Conservation (phyloP, 768 basidiomycete genomes). For the Porpolomopsis calyptriformis region DNA sequence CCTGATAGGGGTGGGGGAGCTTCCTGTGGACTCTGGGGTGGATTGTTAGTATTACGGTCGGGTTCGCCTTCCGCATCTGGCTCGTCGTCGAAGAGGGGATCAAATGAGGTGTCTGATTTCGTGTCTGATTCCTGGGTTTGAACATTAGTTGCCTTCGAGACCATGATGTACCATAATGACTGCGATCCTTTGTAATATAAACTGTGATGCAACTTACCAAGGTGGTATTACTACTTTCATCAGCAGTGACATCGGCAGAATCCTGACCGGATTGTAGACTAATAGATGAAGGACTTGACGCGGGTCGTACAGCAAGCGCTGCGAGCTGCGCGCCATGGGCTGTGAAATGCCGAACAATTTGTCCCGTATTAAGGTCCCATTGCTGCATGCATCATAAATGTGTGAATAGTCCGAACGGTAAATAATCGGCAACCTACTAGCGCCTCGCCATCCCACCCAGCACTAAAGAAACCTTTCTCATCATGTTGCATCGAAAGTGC, state of each 20-base stretch:
- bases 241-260: constrained; percentile 3
- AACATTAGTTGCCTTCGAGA: constrained; percentile 9
- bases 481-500: constrained; percentile 71
- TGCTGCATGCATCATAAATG: constrained; percentile 42
- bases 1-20: constrained; percentile 8
- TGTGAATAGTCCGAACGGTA: constrained; percentile 5
- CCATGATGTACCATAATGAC: not conserved
- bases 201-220: constrained; percentile 12
- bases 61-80: constrained; percentile 49
- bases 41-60: constrained; percentile 11
- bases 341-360: constrained; percentile 62
- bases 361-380: constrained; percentile 96
- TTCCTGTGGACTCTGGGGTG: not conserved
- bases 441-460: constrained; percentile 89
- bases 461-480: constrained; percentile 81
- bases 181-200: not conserved
- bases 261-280: constrained; percentile 2
- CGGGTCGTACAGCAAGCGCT: constrained; percentile 67
- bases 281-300: constrained; percentile 24
- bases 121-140: constrained; percentile 38
- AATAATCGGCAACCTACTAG: constrained; percentile 40
- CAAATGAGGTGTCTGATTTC: constrained; percentile 72
- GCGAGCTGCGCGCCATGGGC: constrained; percentile 81
- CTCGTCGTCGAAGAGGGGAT: constrained; percentile 86
- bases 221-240: constrained; percentile 6